Percentiles rank a stretch among this genome's conserved stretches.
These are phyloP conservation scores for Baudoinia panamericana DNA, from an alignment of 495 filamentous ascomycete species.

Conservation along the genomic window DNA sequence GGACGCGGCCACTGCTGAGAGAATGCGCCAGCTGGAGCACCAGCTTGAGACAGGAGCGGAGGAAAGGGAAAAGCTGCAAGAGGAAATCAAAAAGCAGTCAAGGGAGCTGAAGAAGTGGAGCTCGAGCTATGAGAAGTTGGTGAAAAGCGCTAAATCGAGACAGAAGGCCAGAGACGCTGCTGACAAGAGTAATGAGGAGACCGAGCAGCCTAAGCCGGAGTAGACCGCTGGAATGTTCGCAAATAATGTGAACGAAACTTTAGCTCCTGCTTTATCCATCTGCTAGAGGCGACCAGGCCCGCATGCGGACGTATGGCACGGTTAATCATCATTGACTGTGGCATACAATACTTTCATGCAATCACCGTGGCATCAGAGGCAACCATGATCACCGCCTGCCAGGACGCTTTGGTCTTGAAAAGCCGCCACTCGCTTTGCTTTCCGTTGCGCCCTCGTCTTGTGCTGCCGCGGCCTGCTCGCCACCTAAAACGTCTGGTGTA, in stretches of 20 bases:
- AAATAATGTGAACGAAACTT: no score
- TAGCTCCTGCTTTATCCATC: no score
- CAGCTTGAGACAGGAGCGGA: conserved; percentile 36
- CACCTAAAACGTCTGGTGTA: conserved; percentile 61
- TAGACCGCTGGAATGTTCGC: no score
- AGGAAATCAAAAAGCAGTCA: conserved; percentile 30
- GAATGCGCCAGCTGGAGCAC: conserved; percentile 42
- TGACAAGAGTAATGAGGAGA: conserved; percentile 2
- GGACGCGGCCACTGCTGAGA: conserved; percentile 22
- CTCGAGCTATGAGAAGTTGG: conserved; percentile 72
- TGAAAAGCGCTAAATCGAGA: conserved; percentile 58
- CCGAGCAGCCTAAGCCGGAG: no score
- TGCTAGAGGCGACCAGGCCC: no score
- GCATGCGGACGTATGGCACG: no score
- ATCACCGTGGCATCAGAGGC: no score
- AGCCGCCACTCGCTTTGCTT: conserved; percentile 44
- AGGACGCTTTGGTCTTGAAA: conserved; percentile 81
- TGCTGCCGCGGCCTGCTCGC: background rate
- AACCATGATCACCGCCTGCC: conserved; percentile 42
- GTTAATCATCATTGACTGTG: no score
- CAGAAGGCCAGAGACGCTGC: conserved; percentile 3
- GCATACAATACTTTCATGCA: no score
- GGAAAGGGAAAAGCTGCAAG: conserved; percentile 41
- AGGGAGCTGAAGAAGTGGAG: conserved; percentile 66
- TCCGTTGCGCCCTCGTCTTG: conserved; percentile 44